Conservation (phyloP, 2,329 filamentous ascomycete species). For the Fusarium tjaetaba region DNA sequence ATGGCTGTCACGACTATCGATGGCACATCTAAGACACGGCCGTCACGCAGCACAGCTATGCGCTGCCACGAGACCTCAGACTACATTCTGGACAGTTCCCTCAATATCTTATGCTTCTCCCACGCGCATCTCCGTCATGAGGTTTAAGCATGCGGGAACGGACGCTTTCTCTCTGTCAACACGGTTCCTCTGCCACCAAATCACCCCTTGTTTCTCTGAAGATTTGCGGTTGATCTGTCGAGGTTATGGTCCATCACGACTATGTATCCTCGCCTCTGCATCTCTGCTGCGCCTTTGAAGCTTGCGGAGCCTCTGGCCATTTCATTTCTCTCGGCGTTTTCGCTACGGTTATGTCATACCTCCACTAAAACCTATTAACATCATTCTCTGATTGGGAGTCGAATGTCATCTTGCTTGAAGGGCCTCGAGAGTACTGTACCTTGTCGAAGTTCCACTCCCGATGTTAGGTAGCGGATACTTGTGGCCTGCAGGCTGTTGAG, state of each 20-base stretch:
- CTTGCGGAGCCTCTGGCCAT: conserved; percentile 35
- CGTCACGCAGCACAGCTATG: conserved; percentile 39
- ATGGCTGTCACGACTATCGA: conserved; percentile 29
- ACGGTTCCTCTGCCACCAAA: not conserved
- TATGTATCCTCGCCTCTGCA: conserved; percentile 24
- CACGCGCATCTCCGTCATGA: conserved; percentile 37
- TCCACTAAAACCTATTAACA: conserved; percentile 34
- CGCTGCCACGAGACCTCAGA: conserved; percentile 40
- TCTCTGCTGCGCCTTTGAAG: conserved; percentile 34
- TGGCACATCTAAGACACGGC: conserved; percentile 40
- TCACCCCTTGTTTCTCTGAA: not conserved
- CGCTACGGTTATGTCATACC: conserved; percentile 44
- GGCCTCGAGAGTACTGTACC: conserved; percentile 35
- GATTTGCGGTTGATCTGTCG: conserved; percentile 16
- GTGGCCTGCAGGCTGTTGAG: conserved; percentile 17
- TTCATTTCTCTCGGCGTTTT: conserved; percentile 21
- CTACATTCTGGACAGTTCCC: conserved; percentile 29
- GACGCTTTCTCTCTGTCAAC: not conserved
- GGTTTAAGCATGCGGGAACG: conserved; percentile 26
- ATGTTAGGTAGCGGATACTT: conserved; percentile 37
- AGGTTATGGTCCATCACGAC: conserved; percentile 31
- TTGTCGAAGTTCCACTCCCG: conserved; percentile 32
- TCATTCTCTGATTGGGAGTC: conserved; percentile 39
- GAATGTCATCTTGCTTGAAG: conserved; percentile 47
- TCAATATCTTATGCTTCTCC: conserved; percentile 28